phyloP scores from a whole-genome alignment of 768 basidiomycete genomes.

The Xanthoconium purpureum region DNA sequence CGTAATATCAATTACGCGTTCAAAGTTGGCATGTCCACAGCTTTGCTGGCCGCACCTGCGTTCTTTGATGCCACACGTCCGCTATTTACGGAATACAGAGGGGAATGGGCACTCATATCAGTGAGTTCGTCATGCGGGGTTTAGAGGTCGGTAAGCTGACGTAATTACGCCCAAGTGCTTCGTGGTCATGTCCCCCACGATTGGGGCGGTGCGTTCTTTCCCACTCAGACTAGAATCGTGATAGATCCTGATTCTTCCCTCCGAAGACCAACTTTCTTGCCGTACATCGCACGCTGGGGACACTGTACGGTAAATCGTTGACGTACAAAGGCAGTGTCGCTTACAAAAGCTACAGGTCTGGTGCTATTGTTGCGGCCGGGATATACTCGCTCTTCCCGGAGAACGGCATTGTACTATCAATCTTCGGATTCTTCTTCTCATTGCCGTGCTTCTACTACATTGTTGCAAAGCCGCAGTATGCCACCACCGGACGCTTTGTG shows the following conservation, averaged over 20 bases:
- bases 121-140: slow-evolving; percentile 41
- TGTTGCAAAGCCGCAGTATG: slow-evolving; percentile 72
- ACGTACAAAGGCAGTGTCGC: neutral
- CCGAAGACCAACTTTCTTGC: slow-evolving; percentile 80
- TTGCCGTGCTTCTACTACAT: slow-evolving; percentile 94
- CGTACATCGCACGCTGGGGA: slow-evolving; percentile 81
- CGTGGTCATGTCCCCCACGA: slow-evolving; percentile 87
- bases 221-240: neutral
- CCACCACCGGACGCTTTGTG: slow-evolving; percentile 74
- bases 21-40: slow-evolving; percentile 82
- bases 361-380: slow-evolving; percentile 70
- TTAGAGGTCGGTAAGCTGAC: slow-evolving; percentile 7
- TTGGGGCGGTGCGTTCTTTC: slow-evolving; percentile 63
- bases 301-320: slow-evolving; percentile 53
- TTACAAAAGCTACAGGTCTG: slow-evolving; percentile 49
- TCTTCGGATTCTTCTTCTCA: slow-evolving; percentile 87
- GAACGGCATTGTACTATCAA: slow-evolving; percentile 66
- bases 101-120: slow-evolving; percentile 96
- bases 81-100: slow-evolving; percentile 75
- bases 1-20: slow-evolving; percentile 83
- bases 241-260: slow-evolving; percentile 11
- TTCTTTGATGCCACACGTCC: slow-evolving; percentile 80
- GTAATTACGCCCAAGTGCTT: slow-evolving; percentile 53
- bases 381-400: slow-evolving; percentile 77
- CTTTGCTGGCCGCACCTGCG: slow-evolving; percentile 81